Conservation (phyloP, 164 flowering plant genomes). For the Stephania cephalantha region DNA sequence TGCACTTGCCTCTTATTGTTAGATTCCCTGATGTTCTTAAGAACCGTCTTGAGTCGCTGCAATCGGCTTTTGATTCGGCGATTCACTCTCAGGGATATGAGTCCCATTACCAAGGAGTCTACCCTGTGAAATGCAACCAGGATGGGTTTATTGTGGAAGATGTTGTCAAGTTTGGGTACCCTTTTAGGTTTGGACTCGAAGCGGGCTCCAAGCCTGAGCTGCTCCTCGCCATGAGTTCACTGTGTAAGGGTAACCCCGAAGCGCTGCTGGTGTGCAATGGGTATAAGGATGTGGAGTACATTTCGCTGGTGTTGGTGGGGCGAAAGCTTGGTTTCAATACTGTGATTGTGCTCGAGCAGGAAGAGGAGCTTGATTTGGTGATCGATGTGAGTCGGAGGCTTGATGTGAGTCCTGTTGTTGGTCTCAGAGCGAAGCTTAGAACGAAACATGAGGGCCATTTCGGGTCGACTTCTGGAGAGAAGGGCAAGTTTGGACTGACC, state of each 20-base stretch:
- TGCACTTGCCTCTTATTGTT: conserved; percentile 75
- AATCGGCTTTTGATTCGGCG: conserved; percentile 70
- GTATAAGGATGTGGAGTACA: conserved; percentile 85
- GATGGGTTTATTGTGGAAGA: conserved; percentile 90
- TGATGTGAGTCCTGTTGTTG: conserved; percentile 64
- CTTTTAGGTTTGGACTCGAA: conserved; percentile 81
- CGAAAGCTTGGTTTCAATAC: conserved; percentile 63
- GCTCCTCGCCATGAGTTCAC: conserved; percentile 81
- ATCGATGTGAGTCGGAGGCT: conserved; percentile 55
- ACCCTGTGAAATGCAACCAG: conserved; percentile 96
- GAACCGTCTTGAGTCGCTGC: conserved; percentile 71
- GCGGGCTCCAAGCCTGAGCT: conserved; percentile 99
- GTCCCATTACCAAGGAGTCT: conserved; percentile 94
- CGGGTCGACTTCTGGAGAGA: conserved; percentile 96
- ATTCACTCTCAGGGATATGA: conserved; percentile 52
- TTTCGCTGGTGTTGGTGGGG: conserved; percentile 72
- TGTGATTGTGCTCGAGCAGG: conserved; percentile 90
- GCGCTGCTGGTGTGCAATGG: conserved; percentile 84
- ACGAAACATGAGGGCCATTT: conserved; percentile 98
- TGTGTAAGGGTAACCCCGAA: conserved; percentile 79
- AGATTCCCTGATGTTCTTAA: conserved; percentile 85
- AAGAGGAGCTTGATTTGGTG: conserved; percentile 88
- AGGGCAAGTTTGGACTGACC: conserved; percentile 88
- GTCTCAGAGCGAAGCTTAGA: conserved; percentile 79
- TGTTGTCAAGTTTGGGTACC: conserved; percentile 68